Evolutionary conservation across 106 monocot species (phyloP).

Genomic region (Allium sativum): DNA sequence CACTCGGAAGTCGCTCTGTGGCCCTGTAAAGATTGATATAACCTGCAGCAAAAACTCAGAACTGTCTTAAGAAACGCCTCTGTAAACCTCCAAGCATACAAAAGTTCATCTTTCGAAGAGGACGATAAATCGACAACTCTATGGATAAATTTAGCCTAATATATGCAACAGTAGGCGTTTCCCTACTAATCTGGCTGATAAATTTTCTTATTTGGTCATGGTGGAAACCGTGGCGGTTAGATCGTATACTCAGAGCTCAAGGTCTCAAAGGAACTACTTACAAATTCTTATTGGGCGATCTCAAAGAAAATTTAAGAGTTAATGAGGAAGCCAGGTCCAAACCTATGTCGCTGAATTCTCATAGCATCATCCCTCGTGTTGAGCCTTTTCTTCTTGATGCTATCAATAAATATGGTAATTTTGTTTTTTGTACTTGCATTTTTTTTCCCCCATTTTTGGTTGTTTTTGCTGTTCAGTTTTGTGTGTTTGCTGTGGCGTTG

Average conservation of each 20-base stretch:
- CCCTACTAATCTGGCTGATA: background rate
- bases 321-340: constrained; percentile 17
- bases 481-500: too few species aligned
- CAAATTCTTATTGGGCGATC: constrained; percentile 23
- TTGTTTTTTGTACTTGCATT: background rate
- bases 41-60: too few species aligned
- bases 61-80: too few species aligned
- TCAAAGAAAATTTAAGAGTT: constrained; percentile 9
- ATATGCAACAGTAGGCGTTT: background rate
- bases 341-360: constrained; percentile 23
- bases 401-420: constrained; percentile 20
- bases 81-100: too few species aligned
- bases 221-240: constrained; percentile 29
- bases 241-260: constrained; percentile 30
- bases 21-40: too few species aligned
- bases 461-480: too few species aligned
- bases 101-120: too few species aligned
- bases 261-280: constrained; percentile 38
- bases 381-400: constrained; percentile 15
- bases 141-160: too few species aligned
- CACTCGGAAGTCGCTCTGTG: too few species aligned
- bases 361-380: constrained; percentile 27
- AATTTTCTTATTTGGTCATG: constrained; percentile 13
- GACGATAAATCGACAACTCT: too few species aligned
- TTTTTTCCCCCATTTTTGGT: background rate